Base-by-base conservation (phyloP, 257 asterid genomes). In the Orobanche coerulescens region DNA sequence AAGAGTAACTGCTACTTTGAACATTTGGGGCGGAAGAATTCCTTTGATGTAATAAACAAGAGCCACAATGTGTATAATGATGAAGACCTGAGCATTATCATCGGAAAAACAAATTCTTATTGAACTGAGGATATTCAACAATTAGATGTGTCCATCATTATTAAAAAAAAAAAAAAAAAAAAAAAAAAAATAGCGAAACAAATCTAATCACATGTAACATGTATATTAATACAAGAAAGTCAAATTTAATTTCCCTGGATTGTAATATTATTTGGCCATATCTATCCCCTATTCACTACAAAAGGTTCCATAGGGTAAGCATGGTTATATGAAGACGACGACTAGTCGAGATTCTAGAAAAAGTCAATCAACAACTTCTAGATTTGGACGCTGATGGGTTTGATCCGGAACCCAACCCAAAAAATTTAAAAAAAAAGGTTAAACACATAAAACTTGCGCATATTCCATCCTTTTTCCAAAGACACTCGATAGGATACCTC, bases 1-100 rank as follows among this genome's bases (percentile, higher is more conserved):
- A 70, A 91, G 90, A 30, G 96, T 84, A 65, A 91, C 95, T 15
- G 96, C 96, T 52, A 91, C 88, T 86, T 82, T 91, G 85, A 91
- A 91, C 96, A 91, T 91, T 81, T 77, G 81, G 18, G 90, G 95
- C 14, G 96, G 73, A 70, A 91, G 88, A 61, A 91, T 81, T 69
- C 96, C 98, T 75, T 78, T 91, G 80, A 91, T 78, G 61, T 91
- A 85, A 73, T 83, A 84, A 57, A 85, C 94, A 75, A 91, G 89
- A 59, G 95, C 96, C 78, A 88, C 94, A 15, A 91, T 90, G 74
- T 91, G 94, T 70, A 91, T 64, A 42, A 91, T 75, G 66, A 91
- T 81, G 76, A 91, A 91, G 58, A 91, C 96, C 98, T 91, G 88
- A 6, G 64, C 31, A 74, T 39, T 55, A 70, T 40, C 51, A 68